These are phyloP conservation scores for Pistacia atlantica DNA, from an alignment of 345 rosid genomes.

Conservation along the genomic window DNA sequence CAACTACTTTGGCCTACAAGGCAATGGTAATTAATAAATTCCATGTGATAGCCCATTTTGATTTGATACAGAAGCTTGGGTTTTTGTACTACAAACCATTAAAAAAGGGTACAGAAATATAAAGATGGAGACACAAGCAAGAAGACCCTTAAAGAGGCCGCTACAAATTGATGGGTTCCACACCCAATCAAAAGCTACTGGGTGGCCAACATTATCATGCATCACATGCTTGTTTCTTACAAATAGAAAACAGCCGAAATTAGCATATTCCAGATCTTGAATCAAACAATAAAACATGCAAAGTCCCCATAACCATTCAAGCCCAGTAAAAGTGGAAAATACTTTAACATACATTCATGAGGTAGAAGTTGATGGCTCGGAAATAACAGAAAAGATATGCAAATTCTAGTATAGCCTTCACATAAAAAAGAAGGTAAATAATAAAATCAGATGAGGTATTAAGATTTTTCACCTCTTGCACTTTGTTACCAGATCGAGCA, in stretches of 20 bases:
- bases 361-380: not conserved
- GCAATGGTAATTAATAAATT: not conserved
- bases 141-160: not conserved
- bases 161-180: not conserved
- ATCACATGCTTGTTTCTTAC: not conserved
- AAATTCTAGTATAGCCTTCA: not conserved
- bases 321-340: not conserved
- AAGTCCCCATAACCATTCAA: not conserved
- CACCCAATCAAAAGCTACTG: not conserved
- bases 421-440: not conserved
- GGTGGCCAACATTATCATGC: not conserved
- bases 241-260: not conserved
- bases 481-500: conserved; percentile 92
- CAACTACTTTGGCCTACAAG: not conserved
- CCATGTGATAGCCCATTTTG: not conserved
- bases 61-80: not conserved
- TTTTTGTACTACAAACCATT: not conserved
- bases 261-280: not conserved
- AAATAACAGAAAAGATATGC: not conserved
- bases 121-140: not conserved
- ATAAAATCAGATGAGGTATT: not conserved
- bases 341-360: too few species aligned
- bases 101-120: not conserved
- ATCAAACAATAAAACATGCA: not conserved
- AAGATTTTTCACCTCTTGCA: conserved; percentile 69